Evolutionary conservation across 164 flowering plant species (phyloP).

Genomic region (Magnolia changhungtana): DNA sequence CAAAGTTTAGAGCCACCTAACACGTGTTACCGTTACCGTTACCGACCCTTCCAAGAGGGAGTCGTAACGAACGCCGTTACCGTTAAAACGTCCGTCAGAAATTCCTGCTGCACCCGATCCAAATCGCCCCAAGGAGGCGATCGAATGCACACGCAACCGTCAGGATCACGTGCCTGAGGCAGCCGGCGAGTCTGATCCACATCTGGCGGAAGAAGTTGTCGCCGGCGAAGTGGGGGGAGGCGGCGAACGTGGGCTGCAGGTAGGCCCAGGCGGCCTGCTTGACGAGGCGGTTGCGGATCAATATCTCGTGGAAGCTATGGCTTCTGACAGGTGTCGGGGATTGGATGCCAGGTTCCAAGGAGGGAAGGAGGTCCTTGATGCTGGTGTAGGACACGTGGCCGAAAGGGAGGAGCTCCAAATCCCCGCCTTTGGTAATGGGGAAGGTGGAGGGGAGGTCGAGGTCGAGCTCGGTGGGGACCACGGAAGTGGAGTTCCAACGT

Average conservation of each 20-base stretch:
- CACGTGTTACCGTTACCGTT: too few relatives aligned
- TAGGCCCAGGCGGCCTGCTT: constrained; percentile 97
- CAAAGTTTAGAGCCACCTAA: too few relatives aligned
- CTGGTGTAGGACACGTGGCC: constrained; percentile 42
- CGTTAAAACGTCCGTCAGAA: neutral
- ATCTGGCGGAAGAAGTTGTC: constrained; percentile 30
- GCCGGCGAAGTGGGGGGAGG: constrained; percentile 40
- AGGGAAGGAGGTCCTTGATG: constrained; percentile 49
- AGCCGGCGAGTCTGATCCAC: constrained; percentile 27
- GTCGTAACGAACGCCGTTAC: neutral
- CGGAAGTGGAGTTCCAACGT: neutral
- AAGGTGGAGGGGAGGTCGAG: neutral
- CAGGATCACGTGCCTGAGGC: constrained; percentile 23
- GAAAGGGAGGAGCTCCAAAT: constrained; percentile 42
- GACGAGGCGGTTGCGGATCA: constrained; percentile 76
- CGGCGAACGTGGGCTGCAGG: constrained; percentile 70
- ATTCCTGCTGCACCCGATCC: neutral
- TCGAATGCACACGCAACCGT: constrained; percentile 23
- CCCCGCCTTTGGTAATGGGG: constrained; percentile 17
- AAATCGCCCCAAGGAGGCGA: constrained; percentile 26
- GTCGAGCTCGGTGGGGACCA: neutral
- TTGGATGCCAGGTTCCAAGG: constrained; percentile 21
- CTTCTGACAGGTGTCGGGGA: constrained; percentile 32
- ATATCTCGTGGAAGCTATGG: constrained; percentile 44
- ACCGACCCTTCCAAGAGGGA: too few relatives aligned